These are phyloP conservation scores for Hibiscus tridactylites DNA, from an alignment of 345 rosid genomes.

Conservation along the genomic window DNA sequence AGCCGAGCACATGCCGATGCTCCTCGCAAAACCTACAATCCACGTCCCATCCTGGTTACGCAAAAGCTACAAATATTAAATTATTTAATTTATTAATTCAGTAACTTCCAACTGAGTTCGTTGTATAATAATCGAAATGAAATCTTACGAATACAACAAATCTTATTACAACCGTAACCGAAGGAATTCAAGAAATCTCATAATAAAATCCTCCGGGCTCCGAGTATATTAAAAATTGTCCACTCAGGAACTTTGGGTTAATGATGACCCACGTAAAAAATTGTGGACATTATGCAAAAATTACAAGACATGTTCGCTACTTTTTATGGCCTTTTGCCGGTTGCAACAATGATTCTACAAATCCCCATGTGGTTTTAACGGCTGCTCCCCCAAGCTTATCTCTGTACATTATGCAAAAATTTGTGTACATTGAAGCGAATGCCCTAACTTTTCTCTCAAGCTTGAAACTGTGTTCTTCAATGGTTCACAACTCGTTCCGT, in stretches of 20 bases:
- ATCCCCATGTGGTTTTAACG: neutral
- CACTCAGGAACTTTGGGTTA: neutral
- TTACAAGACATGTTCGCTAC: neutral
- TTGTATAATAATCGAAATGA: too few species aligned
- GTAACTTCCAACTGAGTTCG: too few species aligned
- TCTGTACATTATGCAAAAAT: neutral
- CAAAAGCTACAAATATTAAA: too few species aligned
- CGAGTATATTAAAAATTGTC: neutral
- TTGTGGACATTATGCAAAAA: neutral
- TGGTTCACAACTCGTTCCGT: conserved; percentile 20
- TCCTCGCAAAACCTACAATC: too few species aligned
- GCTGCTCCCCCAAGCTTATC: neutral
- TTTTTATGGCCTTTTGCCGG: neutral
- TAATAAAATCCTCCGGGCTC: neutral
- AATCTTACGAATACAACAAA: too few species aligned
- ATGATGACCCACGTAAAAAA: neutral
- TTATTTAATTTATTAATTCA: too few species aligned
- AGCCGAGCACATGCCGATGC: too few species aligned
- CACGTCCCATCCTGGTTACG: too few species aligned
- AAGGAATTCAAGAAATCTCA: neutral
- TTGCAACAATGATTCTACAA: neutral
- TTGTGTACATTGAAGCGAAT: conserved; percentile 16
- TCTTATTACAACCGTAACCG: too few species aligned
- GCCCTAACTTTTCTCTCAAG: conserved; percentile 34
- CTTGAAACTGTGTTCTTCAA: conserved; percentile 36